These are phyloP conservation scores for Aureobasidium uvarum DNA, from an alignment of 2,329 filamentous ascomycete genomes.

Conservation along the genomic window DNA sequence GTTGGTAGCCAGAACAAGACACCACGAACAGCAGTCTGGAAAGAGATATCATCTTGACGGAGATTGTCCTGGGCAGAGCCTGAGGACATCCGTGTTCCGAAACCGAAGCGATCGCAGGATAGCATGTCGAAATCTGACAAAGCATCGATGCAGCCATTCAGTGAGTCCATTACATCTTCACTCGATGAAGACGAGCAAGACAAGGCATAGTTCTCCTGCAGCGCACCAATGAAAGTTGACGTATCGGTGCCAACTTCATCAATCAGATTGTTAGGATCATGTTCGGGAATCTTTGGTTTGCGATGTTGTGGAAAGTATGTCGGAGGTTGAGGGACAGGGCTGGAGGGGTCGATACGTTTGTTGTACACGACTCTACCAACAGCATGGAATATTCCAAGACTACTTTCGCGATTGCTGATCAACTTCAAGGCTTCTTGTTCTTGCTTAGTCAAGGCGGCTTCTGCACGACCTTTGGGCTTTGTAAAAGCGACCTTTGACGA, in stretches of 20 bases:
- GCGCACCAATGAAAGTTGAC: constrained; percentile 80
- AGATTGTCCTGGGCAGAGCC: constrained; percentile 64
- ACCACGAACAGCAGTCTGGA: constrained; percentile 85
- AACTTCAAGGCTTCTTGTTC: constrained; percentile 78
- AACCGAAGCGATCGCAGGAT: constrained; percentile 68
- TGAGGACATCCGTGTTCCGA: constrained; percentile 53
- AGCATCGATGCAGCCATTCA: constrained; percentile 81
- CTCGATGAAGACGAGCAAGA: constrained; percentile 69
- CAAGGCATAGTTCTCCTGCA: constrained; percentile 90
- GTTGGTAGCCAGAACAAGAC: constrained; percentile 79
- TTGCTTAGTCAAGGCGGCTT: constrained; percentile 65
- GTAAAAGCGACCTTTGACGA: constrained; percentile 69
- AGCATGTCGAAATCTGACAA: constrained; percentile 87
- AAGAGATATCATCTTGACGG: constrained; percentile 90
- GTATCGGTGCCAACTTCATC: constrained; percentile 93
- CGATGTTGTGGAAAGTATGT: constrained; percentile 47
- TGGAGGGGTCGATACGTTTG: constrained; percentile 66
- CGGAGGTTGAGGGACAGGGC: constrained; percentile 46
- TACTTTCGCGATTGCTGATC: constrained; percentile 83
- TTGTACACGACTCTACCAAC: constrained; percentile 97
- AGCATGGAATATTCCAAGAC: constrained; percentile 90
- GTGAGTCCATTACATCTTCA: constrained; percentile 66
- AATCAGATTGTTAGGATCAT: constrained; percentile 66
- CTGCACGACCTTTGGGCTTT: constrained; percentile 62
- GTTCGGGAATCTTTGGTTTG: constrained; percentile 47